Conservation (phyloP, 2,329 filamentous ascomycete genomes). For the Aspergillus bombycis region DNA sequence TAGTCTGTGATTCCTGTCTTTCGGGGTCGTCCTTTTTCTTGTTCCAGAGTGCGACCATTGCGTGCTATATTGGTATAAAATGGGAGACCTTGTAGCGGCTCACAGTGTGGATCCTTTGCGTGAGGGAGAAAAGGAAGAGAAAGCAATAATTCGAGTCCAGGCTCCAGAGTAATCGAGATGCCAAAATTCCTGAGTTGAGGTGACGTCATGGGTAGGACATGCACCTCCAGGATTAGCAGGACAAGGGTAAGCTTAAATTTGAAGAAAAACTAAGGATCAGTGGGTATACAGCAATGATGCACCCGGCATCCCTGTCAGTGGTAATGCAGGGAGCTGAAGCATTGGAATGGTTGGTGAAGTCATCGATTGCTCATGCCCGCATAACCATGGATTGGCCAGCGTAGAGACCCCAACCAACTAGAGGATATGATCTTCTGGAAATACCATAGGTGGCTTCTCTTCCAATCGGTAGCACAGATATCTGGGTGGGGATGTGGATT, state of each 20-base stretch:
- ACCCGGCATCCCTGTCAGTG: background rate
- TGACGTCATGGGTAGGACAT: constrained; percentile 6
- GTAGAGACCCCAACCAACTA: background rate
- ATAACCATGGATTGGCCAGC: background rate
- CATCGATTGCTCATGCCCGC: constrained; percentile 2
- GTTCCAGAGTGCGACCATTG: constrained; percentile 5
- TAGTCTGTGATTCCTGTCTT: background rate
- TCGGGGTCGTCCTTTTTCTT: background rate
- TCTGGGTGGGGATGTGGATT: background rate
- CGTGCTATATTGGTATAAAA: background rate
- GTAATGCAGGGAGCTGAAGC: background rate
- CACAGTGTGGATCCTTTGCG: background rate
- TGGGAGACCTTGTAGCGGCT: background rate
- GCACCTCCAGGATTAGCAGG: background rate
- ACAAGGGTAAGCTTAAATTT: background rate
- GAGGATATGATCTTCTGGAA: background rate
- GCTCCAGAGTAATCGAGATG: background rate
- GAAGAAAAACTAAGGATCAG: background rate
- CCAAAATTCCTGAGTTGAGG: background rate
- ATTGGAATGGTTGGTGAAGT: constrained; percentile 4
- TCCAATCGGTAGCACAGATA: background rate
- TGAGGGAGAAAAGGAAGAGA: background rate
- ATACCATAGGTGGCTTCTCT: background rate
- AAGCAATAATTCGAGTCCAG: background rate
- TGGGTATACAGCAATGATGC: background rate